phyloP scores from a whole-genome alignment of 352 stramenopile genomes.

The Aphanomyces astaci region DNA sequence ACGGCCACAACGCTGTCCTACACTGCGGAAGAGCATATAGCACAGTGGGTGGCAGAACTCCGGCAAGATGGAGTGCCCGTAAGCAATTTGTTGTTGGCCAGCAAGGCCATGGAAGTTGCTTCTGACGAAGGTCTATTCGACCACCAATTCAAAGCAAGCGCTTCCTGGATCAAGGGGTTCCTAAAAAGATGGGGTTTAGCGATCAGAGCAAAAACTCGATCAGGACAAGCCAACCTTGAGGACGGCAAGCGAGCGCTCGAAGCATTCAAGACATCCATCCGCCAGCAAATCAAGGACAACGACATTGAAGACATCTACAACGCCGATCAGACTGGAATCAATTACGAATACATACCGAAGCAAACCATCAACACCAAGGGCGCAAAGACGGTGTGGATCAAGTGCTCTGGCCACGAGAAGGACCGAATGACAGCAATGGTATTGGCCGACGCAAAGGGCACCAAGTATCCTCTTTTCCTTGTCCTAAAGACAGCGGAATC shows the following conservation, averaged over 20 bases:
- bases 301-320: constrained; percentile 20
- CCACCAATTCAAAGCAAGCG: neutral
- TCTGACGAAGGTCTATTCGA: neutral
- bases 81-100: neutral
- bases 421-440: constrained; percentile 28
- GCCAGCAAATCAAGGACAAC: neutral
- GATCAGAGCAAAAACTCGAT: constrained; percentile 14
- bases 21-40: neutral
- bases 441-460: constrained; percentile 20
- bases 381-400: constrained; percentile 28
- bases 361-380: constrained; percentile 17
- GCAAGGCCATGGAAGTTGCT: neutral
- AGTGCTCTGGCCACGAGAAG: constrained; percentile 24
- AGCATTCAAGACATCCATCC: neutral
- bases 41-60: neutral
- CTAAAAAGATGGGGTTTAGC: constrained; percentile 13
- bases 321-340: constrained; percentile 21
- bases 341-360: constrained; percentile 30
- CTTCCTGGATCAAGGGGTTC: neutral
- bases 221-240: constrained; percentile 16
- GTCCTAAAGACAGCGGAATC: constrained; percentile 27
- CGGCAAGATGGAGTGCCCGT: neutral
- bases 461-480: constrained; percentile 28
- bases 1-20: neutral
- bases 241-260: neutral